Evolutionary conservation across 192 early-diverging fungal species (phyloP).

Genomic region (Podila epicladia): DNA sequence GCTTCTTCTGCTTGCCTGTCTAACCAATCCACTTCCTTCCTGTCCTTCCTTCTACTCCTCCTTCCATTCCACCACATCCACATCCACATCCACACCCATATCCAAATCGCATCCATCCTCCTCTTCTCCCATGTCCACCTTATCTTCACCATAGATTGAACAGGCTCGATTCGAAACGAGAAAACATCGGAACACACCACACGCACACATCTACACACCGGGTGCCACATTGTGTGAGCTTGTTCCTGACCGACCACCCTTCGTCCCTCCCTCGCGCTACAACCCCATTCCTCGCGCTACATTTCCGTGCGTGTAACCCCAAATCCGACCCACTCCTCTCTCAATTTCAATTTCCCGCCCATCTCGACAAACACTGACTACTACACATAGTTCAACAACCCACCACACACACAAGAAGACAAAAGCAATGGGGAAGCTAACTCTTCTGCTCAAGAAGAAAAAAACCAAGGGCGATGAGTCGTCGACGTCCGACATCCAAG

Average conservation of each 20-base stretch:
- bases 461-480: constrained; percentile 19
- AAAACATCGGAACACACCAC: neutral
- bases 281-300: neutral
- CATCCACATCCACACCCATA: neutral
- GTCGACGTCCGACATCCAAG: neutral
- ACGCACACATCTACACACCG: neutral
- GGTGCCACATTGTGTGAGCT: too few species aligned
- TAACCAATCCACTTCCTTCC: neutral
- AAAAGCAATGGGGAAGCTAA: constrained; percentile 24
- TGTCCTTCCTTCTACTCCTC: neutral
- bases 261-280: neutral
- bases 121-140: neutral
- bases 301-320: neutral
- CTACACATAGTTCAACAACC: neutral
- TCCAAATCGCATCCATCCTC: neutral
- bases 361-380: neutral
- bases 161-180: neutral
- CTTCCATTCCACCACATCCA: too few species aligned
- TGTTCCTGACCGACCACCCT: too few species aligned
- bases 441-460: constrained; percentile 32
- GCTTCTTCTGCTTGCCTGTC: neutral
- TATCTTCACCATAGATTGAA: neutral
- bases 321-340: neutral
- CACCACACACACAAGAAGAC: neutral
- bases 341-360: neutral